Conservation (phyloP, 2,329 filamentous ascomycete species). For the Tolypocladium amazonense region DNA sequence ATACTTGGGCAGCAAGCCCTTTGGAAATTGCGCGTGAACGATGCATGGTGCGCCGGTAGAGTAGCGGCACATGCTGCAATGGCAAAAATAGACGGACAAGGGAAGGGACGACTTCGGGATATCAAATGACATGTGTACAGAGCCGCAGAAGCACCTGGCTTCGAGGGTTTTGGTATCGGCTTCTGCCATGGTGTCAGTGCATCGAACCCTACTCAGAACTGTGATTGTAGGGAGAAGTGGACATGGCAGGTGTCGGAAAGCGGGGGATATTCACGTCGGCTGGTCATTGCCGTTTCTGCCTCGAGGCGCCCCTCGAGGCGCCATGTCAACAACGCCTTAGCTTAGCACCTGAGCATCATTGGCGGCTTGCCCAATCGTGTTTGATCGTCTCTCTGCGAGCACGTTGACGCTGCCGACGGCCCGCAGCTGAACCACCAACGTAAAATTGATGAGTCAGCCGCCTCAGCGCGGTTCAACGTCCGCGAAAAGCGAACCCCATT, state of each 20-base stretch:
- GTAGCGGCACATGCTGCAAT: constrained; percentile 34
- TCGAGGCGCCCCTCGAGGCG: not conserved
- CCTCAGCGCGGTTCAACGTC: not conserved
- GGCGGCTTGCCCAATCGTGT: not conserved
- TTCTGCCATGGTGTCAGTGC: constrained; percentile 8
- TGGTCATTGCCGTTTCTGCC: not conserved
- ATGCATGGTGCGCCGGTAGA: constrained; percentile 28
- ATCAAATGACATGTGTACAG: constrained; percentile 29
- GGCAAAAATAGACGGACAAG: constrained; percentile 30
- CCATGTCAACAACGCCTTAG: not conserved
- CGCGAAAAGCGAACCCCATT: not conserved
- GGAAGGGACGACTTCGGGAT: constrained; percentile 27
- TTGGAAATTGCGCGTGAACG: constrained; percentile 28
- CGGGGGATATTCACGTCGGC: not conserved
- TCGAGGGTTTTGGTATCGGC: constrained; percentile 22
- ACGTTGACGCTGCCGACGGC: not conserved
- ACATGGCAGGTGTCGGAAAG: not conserved
- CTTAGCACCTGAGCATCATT: not conserved
- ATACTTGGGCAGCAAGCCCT: constrained; percentile 24
- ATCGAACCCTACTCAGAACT: not conserved
- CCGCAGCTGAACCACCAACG: not conserved
- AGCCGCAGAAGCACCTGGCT: constrained; percentile 34
- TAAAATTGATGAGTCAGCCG: not conserved
- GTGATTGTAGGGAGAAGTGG: not conserved
- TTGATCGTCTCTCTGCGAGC: not conserved